phyloP scores from a whole-genome alignment of 306 rosid species.

The Medicago lupulina region DNA sequence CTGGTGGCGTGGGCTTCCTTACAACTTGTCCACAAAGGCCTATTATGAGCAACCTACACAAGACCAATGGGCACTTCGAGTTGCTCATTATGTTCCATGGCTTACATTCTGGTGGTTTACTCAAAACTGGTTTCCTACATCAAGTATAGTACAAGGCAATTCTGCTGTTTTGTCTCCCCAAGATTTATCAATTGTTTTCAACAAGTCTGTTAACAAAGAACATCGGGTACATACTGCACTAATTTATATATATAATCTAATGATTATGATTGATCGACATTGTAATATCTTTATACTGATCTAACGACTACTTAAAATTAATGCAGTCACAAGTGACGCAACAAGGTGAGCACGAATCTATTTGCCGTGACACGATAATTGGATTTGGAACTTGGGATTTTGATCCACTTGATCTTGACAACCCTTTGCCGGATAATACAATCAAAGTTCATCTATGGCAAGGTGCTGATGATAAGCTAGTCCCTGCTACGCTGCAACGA shows the following conservation, averaged over 20 bases:
- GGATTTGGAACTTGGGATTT: conserved; percentile 77
- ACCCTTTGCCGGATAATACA: conserved; percentile 56
- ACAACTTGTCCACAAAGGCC: conserved; percentile 45
- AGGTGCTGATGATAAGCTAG: conserved; percentile 63
- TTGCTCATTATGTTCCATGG: conserved; percentile 59
- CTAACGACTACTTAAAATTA: no score
- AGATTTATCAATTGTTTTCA: conserved; percentile 44
- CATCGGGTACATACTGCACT: conserved; percentile 30
- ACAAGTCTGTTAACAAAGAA: not conserved
- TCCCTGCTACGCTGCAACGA: conserved; percentile 51
- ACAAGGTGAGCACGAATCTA: conserved; percentile 64
- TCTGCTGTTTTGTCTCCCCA: conserved; percentile 47
- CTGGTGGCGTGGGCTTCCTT: conserved; percentile 65
- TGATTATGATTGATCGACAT: no score
- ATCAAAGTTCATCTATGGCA: conserved; percentile 72
- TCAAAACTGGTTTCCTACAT: conserved; percentile 59
- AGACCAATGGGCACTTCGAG: conserved; percentile 63
- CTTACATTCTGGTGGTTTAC: conserved; percentile 65
- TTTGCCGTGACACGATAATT: conserved; percentile 53
- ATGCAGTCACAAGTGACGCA: conserved; percentile 51
- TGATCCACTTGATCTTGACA: conserved; percentile 57
- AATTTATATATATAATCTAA: no score
- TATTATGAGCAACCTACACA: conserved; percentile 44
- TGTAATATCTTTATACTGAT: no score
- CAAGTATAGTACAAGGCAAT: conserved; percentile 41